phyloP scores from a whole-genome alignment of 2,329 filamentous ascomycete species.

The Aureobasidium melanogenum region DNA sequence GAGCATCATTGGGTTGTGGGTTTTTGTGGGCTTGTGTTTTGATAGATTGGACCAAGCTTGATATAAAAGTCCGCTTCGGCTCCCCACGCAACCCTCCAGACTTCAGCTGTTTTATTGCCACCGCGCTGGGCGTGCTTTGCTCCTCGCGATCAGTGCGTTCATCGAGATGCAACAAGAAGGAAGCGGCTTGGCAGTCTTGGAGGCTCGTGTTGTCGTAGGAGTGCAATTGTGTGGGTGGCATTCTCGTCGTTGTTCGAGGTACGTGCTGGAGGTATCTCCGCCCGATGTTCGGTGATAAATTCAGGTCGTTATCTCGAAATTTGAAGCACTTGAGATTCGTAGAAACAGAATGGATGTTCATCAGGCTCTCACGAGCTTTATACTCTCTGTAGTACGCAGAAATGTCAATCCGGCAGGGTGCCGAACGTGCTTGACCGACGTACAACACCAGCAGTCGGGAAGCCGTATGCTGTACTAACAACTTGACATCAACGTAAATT shows the following conservation, averaged over 20 bases:
- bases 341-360: not conserved
- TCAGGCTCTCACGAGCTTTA: not conserved
- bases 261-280: not conserved
- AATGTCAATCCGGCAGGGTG: constrained; percentile 2
- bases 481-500: not conserved
- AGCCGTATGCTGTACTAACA: not conserved
- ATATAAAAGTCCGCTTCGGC: constrained; percentile 7
- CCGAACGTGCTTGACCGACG: constrained; percentile 1
- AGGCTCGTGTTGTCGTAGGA: not conserved
- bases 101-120: not conserved
- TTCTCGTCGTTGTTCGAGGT: not conserved
- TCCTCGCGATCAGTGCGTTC: not conserved
- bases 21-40: not conserved
- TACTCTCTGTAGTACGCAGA: not conserved
- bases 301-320: not conserved
- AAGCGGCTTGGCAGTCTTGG: not conserved
- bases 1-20: not conserved
- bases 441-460: not conserved
- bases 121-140: not conserved
- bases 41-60: not conserved
- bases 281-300: no score
- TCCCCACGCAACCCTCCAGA: not conserved
- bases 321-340: not conserved
- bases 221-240: not conserved
- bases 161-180: not conserved